These are phyloP conservation scores for Verbascum thapsus DNA, from an alignment of 257 asterid genomes.

Conservation along the genomic window DNA sequence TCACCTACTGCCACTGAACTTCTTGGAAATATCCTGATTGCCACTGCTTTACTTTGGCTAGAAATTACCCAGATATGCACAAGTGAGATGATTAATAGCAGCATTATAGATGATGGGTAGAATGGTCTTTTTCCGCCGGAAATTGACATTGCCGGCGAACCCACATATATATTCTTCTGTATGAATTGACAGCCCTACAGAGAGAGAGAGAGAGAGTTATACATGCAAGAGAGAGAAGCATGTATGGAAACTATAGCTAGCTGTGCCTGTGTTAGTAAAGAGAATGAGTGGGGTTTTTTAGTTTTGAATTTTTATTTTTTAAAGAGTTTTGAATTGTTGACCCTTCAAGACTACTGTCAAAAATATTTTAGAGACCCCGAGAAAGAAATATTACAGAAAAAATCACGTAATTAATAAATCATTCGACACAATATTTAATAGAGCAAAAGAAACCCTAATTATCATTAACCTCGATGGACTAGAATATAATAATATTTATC, in stretches of 20 bases:
- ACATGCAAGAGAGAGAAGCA: conserved; percentile 44
- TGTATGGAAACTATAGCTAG: conserved; percentile 29
- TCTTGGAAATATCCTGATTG: conserved; percentile 51
- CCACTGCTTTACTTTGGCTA: conserved; percentile 39
- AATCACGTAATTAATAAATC: too few species aligned
- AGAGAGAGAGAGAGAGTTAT: not conserved
- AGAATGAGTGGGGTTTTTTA: not conserved
- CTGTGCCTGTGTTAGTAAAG: conserved; percentile 21
- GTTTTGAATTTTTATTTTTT: not conserved
- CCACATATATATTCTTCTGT: conserved; percentile 47
- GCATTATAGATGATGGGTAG: conserved; percentile 25
- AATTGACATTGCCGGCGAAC: conserved; percentile 57
- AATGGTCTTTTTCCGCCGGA: conserved; percentile 43
- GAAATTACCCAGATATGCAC: conserved; percentile 36
- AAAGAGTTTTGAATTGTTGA: too few species aligned
- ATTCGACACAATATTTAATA: too few species aligned
- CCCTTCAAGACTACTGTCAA: too few species aligned
- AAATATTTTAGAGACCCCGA: too few species aligned
- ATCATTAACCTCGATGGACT: too few species aligned
- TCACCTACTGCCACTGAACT: conserved; percentile 24
- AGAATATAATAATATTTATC: too few species aligned
- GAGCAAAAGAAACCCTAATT: too few species aligned
- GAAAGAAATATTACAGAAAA: too few species aligned
- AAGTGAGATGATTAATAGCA: conserved; percentile 43
- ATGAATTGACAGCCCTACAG: conserved; percentile 44